A percentile compares a stretch with the other conserved stretches of the same genome.
These are phyloP conservation scores for Claviceps capensis DNA, from an alignment of 2,329 filamentous ascomycete genomes.

Conservation along the genomic window DNA sequence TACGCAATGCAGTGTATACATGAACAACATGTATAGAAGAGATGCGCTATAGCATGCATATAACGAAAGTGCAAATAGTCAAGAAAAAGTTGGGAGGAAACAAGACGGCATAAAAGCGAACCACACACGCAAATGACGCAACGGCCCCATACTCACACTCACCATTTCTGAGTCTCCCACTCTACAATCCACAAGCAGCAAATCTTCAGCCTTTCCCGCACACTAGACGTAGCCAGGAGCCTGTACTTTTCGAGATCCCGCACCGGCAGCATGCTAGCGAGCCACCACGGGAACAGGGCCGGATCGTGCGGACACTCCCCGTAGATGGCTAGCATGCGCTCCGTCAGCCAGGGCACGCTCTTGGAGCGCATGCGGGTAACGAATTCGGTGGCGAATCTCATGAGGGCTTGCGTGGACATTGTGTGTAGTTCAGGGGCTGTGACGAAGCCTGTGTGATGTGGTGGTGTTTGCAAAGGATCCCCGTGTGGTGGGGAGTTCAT, in stretches of 20 bases:
- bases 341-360: constrained; percentile 62
- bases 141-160: constrained; percentile 32
- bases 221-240: constrained; percentile 58
- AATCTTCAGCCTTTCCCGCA: constrained; percentile 71
- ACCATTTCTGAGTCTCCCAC: constrained; percentile 60
- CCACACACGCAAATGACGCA: no score
- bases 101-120: no score
- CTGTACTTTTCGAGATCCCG: constrained; percentile 67
- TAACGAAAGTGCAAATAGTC: no score
- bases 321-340: constrained; percentile 58
- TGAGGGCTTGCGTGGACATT: constrained; percentile 58
- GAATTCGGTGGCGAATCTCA: constrained; percentile 53
- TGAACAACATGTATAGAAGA: no score
- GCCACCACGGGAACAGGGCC: constrained; percentile 77
- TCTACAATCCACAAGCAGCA: constrained; percentile 65
- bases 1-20: no score
- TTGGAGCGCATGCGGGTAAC: constrained; percentile 53
- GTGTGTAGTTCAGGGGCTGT: constrained; percentile 10
- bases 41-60: no score
- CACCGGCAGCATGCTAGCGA: constrained; percentile 69
- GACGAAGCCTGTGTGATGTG: background rate
- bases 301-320: constrained; percentile 67
- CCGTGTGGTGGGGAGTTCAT: no score
- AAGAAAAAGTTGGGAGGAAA: no score
- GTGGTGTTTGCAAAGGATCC: background rate